A percentile compares a stretch with the other conserved stretches of the same genome.
These are phyloP conservation scores for Xylaria telfairii DNA, from an alignment of 495 filamentous ascomycete species.

Conservation along the genomic window DNA sequence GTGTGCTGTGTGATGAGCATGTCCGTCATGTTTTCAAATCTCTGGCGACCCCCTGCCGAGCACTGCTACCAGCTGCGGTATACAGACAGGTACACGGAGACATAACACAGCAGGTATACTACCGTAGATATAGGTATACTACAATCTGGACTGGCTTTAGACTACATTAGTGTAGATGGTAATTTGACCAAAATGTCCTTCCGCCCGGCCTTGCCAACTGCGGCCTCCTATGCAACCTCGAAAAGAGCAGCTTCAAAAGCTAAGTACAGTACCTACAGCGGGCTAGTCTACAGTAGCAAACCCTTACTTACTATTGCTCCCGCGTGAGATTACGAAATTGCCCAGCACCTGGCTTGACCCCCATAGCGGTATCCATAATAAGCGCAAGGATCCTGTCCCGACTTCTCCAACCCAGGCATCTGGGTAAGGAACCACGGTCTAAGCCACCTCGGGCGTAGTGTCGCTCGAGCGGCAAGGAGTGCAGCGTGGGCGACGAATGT, in stretches of 20 bases:
- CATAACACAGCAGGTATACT: neutral
- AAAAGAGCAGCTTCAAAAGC: slow-evolving; percentile 7
- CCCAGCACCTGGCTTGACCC: slow-evolving; percentile 1
- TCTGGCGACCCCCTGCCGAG: slow-evolving; percentile 11
- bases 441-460: slow-evolving; percentile 25
- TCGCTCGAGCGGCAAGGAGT: neutral
- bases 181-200: slow-evolving; percentile 18
- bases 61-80: neutral
- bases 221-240: slow-evolving; percentile 19
- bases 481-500: neutral
- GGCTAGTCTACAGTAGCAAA: neutral
- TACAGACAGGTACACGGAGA: neutral
- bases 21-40: slow-evolving; percentile 21
- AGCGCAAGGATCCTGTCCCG: slow-evolving; percentile 22
- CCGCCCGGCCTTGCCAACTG: slow-evolving; percentile 19
- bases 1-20: slow-evolving; percentile 24
- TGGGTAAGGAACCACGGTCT: slow-evolving; percentile 26
- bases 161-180: slow-evolving; percentile 15
- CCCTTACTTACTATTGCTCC: neutral
- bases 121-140: neutral
- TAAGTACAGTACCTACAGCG: too few relatives aligned
- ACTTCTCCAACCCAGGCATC: slow-evolving; percentile 25
- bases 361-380: slow-evolving; percentile 22
- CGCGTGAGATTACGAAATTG: slow-evolving; percentile 22
- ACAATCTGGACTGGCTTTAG: neutral